Percentiles rank a stretch among this genome's conserved stretches.
Conservation (phyloP, 2,329 filamentous ascomycete genomes). For the Epichloe scottii region DNA sequence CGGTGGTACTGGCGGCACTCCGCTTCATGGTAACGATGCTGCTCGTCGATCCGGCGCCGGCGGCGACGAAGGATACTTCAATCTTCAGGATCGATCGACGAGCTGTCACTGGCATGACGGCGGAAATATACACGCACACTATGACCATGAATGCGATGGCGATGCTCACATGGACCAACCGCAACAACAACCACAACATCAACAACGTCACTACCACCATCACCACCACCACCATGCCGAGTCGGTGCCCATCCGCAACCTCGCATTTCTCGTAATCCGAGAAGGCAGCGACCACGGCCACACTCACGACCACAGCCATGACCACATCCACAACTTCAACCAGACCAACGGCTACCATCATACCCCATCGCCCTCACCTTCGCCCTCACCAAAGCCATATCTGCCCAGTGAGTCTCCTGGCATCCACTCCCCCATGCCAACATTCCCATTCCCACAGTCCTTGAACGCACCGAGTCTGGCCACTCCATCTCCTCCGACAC, state of each 20-base stretch:
- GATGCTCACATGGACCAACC: not conserved
- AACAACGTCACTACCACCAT: not conserved
- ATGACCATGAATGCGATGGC: not conserved
- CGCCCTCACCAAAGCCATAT: slow-evolving; percentile 10
- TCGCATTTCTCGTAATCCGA: slow-evolving; percentile 27
- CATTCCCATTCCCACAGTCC: slow-evolving; percentile 9
- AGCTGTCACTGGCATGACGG: not conserved
- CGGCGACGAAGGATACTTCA: not conserved
- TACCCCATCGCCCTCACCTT: slow-evolving; percentile 9
- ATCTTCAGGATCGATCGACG: not conserved
- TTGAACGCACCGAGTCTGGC: slow-evolving; percentile 38
- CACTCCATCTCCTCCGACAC: slow-evolving; percentile 33
- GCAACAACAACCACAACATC: not conserved
- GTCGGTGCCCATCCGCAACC: slow-evolving; percentile 19
- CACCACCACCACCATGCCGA: slow-evolving; percentile 3
- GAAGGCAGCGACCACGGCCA: slow-evolving; percentile 15
- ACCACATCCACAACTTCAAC: not conserved
- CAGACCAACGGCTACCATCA: slow-evolving; percentile 10
- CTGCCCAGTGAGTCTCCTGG: not conserved
- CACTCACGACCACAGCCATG: slow-evolving; percentile 2
- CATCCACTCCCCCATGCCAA: not conserved
- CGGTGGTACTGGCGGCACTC: slow-evolving; percentile 14
- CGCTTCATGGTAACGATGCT: slow-evolving; percentile 13
- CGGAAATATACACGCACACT: not conserved
- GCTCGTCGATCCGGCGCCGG: not conserved